phyloP scores from a whole-genome alignment of 768 basidiomycete genomes.

The Heimioporus sp. region DNA sequence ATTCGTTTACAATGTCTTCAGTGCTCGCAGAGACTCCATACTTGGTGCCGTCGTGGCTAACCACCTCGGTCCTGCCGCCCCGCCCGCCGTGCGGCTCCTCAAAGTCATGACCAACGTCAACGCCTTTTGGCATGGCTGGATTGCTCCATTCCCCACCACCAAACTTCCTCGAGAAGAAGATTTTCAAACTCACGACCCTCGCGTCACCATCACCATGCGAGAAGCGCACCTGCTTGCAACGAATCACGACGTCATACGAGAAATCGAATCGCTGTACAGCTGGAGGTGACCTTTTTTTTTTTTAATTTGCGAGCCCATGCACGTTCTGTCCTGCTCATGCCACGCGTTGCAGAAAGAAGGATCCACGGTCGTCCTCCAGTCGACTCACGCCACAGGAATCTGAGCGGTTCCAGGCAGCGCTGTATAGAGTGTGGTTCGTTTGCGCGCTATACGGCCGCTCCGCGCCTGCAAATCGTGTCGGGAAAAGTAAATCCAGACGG shows the following conservation, averaged over 20 bases:
- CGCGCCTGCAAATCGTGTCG: constrained; percentile 7
- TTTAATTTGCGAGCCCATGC: not conserved
- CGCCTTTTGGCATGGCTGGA: constrained; percentile 16
- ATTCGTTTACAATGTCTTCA: constrained; percentile 18
- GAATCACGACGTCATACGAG: constrained; percentile 15
- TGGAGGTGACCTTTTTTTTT: constrained; percentile 19
- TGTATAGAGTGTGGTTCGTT: constrained; percentile 29
- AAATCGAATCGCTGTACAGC: constrained; percentile 16
- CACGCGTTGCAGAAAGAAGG: constrained; percentile 32
- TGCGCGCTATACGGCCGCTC: constrained; percentile 13
- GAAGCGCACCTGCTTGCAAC: constrained; percentile 12
- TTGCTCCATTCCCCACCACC: constrained; percentile 5
- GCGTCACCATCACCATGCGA: constrained; percentile 2
- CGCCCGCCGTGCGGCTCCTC: constrained; percentile 15
- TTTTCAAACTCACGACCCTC: not conserved
- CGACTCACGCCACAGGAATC: constrained; percentile 32
- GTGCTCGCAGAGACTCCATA: constrained; percentile 6
- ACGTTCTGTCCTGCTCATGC: not conserved
- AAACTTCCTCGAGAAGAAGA: constrained; percentile 15
- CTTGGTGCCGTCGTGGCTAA: constrained; percentile 14
- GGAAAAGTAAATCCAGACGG: constrained; percentile 10
- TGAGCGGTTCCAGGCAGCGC: constrained; percentile 25
- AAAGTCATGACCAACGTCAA: constrained; percentile 12
- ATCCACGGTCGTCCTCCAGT: constrained; percentile 31
- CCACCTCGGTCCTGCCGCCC: constrained; percentile 7